These are phyloP conservation scores for Fagopyrum esculentum DNA, from an alignment of 148 eudicot genomes.

Conservation along the genomic window DNA sequence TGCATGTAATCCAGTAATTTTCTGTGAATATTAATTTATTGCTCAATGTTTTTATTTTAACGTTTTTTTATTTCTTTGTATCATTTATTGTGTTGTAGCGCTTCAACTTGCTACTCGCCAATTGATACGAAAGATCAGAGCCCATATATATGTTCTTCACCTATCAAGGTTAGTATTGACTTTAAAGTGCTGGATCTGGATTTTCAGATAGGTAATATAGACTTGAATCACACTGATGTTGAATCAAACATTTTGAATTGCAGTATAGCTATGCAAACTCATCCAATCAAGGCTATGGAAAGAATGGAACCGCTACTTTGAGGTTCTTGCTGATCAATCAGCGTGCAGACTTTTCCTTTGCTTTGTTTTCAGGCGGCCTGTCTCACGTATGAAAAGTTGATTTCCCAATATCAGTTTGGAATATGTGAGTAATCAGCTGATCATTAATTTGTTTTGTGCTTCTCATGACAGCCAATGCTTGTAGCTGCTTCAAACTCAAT, in stretches of 20 bases:
- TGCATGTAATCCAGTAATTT: not conserved
- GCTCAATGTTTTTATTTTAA: not conserved
- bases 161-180: slow-evolving; percentile 56
- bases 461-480: slow-evolving; percentile 51
- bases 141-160: slow-evolving; percentile 81
- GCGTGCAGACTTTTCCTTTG: slow-evolving; percentile 93
- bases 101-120: slow-evolving; percentile 49
- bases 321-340: slow-evolving; percentile 82
- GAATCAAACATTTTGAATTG: slow-evolving; percentile 6
- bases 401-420: not conserved
- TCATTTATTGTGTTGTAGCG: slow-evolving; percentile 34
- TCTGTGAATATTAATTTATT: not conserved
- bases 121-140: slow-evolving; percentile 34
- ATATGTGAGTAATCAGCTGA: not conserved
- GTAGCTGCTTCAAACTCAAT: slow-evolving; percentile 50
- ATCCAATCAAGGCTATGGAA: slow-evolving; percentile 37
- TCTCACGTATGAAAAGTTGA: slow-evolving; percentile 10
- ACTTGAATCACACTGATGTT: not conserved
- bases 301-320: slow-evolving; percentile 52
- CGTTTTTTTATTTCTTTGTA: not conserved
- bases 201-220: not conserved
- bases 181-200: not conserved
- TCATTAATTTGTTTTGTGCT: not conserved
- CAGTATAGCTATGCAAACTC: slow-evolving; percentile 72
- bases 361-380: slow-evolving; percentile 71